These are phyloP conservation scores for Linanthus parryae DNA, from an alignment of 148 eudicot genomes.

Conservation along the genomic window DNA sequence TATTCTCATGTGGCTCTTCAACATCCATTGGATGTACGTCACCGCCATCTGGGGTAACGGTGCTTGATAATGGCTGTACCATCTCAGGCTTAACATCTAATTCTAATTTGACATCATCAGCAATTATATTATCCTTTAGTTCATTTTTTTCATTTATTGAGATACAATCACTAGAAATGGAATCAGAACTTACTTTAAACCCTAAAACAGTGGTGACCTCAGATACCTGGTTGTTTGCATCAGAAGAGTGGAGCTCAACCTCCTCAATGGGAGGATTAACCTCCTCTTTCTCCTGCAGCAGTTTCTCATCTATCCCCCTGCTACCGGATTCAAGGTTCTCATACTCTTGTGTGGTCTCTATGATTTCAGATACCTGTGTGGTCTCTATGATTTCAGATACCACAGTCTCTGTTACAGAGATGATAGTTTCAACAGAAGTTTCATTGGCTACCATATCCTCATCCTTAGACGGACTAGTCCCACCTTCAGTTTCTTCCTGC, in stretches of 20 bases:
- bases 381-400: conserved; percentile 22
- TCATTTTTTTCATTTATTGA: conserved; percentile 77
- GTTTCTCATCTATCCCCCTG: conserved; percentile 4
- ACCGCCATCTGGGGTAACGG: conserved; percentile 49
- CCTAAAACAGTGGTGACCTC: conserved; percentile 89
- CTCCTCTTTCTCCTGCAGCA: conserved; percentile 25
- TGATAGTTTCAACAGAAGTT: conserved; percentile 22
- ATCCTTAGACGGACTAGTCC: conserved; percentile 20
- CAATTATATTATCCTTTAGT: conserved; percentile 80
- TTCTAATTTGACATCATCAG: conserved; percentile 95
- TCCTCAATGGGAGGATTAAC: conserved; percentile 38
- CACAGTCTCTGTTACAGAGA: conserved; percentile 15
- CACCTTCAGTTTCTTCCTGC: conserved; percentile 10
- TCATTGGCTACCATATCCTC: conserved; percentile 12
- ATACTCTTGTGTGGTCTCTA: too few relatives aligned
- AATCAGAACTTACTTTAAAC: conserved; percentile 82
- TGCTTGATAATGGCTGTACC: conserved; percentile 70
- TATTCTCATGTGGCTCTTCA: conserved; percentile 57
- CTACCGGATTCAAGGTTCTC: conserved; percentile 14
- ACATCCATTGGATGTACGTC: conserved; percentile 66
- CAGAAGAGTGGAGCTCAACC: conserved; percentile 42
- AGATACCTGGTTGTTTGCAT: conserved; percentile 80
- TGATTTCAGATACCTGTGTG: too few relatives aligned
- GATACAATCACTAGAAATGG: conserved; percentile 81
- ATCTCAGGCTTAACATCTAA: conserved; percentile 85